Base-by-base conservation (phyloP, 1,139 yeast species). In the Saccharomyces hybrid region DNA sequence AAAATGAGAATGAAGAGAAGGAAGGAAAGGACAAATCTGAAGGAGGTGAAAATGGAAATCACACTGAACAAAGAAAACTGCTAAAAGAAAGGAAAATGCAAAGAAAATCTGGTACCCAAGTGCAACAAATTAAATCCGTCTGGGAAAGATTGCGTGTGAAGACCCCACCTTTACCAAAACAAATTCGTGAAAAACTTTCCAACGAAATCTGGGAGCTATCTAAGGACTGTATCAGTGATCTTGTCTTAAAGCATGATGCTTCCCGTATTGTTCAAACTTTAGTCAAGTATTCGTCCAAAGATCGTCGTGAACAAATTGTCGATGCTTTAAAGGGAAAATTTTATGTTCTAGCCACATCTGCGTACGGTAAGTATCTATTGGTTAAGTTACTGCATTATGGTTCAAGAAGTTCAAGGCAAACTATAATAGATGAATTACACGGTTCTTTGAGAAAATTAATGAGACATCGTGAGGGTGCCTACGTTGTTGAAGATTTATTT, bases 391-490 rank as follows among this genome's bases (percentile, higher is more conserved):
- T 93, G 65, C 97, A 91, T 72, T 93, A 93, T 72, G 99, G 98
- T 7, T 80, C 93, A 16, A 88, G 85, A 66, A 84, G 84, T 32
- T 82, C 91, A 2, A 80, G 96, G 64, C 84, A 82, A 54, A 66
- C 81, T 42, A 87, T 93, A 55, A 79, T 91, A 55, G 79, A 86
- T 67, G 97, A 89, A 73, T 78, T 93, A 59, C 96, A 90, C 67
- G 98, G 98, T 52, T 86, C 86, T 65, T 81, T 89, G 64, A 79
- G 97, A 70, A 91, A 89, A 72, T 78, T 93, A 61, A 90, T 93
- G 95, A 84, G 95, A 77, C 98, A 93, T 73, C 86, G 86, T 74
- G 98, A 93, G 77, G 99, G 98, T 73, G 98, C 98, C n/a, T 90
- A 93, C 67, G 98, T 93, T 46, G 91, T 91, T 60, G 98, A 93